Conservation (phyloP, 805 yeast genomes). For the Diddensiella transvaalensis region DNA sequence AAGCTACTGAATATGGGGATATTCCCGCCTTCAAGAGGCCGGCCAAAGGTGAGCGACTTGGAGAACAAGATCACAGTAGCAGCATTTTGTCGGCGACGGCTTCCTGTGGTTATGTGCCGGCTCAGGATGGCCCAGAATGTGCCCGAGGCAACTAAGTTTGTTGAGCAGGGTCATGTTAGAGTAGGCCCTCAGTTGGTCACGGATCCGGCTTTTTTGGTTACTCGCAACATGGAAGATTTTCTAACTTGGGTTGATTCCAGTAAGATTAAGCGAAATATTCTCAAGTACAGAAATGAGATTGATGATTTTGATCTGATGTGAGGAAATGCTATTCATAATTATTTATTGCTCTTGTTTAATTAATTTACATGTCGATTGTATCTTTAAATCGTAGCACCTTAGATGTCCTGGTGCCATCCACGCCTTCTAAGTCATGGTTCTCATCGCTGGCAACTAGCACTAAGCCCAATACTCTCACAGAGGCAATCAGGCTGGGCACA, state of each 20-base stretch:
- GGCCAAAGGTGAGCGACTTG: conserved; percentile 80
- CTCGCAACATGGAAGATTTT: conserved; percentile 92
- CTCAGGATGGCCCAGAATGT: conserved; percentile 90
- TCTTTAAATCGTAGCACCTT: conserved; percentile 66
- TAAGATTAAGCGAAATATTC: conserved; percentile 85
- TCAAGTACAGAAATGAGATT: conserved; percentile 72
- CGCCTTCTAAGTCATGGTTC: conserved; percentile 30
- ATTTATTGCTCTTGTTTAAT: not conserved
- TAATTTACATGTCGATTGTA: conserved; percentile 43
- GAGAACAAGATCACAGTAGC: conserved; percentile 91
- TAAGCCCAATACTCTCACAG: conserved; percentile 76
- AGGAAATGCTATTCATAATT: conserved; percentile 5
- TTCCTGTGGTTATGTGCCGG: conserved; percentile 93
- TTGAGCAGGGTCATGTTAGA: conserved; percentile 96
- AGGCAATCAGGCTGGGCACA: conserved; percentile 71
- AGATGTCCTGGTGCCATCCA: conserved; percentile 65
- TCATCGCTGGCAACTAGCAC: conserved; percentile 60
- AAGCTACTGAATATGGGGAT: conserved; percentile 88
- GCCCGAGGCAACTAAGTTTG: conserved; percentile 80
- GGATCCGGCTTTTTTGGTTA: conserved; percentile 91
- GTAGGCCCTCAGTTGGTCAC: conserved; percentile 95
- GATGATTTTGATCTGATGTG: conserved; percentile 58
- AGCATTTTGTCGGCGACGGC: conserved; percentile 85
- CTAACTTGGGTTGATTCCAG: conserved; percentile 97
- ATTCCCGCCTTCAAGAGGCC: conserved; percentile 57